phyloP scores from a whole-genome alignment of 495 filamentous ascomycete species.

The Aspergillus carlsbadensis region DNA sequence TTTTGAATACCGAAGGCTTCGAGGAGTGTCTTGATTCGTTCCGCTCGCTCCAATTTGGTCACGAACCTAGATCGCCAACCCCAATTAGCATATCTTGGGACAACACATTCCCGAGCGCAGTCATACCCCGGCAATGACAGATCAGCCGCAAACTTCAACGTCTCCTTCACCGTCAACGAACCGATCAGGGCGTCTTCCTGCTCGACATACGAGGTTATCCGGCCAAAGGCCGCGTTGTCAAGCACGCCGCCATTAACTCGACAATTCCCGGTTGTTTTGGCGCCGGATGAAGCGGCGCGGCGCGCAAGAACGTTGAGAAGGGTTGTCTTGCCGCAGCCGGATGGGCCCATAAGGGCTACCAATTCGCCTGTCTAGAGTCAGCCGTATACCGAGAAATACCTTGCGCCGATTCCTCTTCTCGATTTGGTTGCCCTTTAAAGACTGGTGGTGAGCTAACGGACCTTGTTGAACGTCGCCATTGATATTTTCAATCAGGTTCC shows the following conservation, averaged over 20 bases:
- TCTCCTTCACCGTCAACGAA: conserved; percentile 73
- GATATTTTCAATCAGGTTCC: conserved; percentile 38
- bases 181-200: conserved; percentile 83
- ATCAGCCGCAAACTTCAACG: conserved; percentile 65
- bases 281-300: conserved; percentile 47
- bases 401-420: background rate
- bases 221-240: conserved; percentile 30
- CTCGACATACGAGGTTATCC: conserved; percentile 72
- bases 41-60: conserved; percentile 47
- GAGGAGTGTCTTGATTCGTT: conserved; percentile 56
- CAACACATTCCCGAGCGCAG: background rate
- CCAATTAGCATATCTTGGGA: background rate
- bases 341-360: conserved; percentile 74
- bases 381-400: background rate
- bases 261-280: conserved; percentile 47
- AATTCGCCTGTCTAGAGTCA: conserved; percentile 57
- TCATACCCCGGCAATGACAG: conserved; percentile 56
- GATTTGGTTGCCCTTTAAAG: background rate
- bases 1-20: conserved; percentile 60
- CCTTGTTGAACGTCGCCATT: conserved; percentile 32
- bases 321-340: conserved; percentile 75
- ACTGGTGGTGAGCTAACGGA: conserved; percentile 9
- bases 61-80: conserved; percentile 24
- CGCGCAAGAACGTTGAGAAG: conserved; percentile 72
- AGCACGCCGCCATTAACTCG: conserved; percentile 56